phyloP scores from a whole-genome alignment of 2,329 filamentous ascomycete species.

The Beauveria bassiana region DNA sequence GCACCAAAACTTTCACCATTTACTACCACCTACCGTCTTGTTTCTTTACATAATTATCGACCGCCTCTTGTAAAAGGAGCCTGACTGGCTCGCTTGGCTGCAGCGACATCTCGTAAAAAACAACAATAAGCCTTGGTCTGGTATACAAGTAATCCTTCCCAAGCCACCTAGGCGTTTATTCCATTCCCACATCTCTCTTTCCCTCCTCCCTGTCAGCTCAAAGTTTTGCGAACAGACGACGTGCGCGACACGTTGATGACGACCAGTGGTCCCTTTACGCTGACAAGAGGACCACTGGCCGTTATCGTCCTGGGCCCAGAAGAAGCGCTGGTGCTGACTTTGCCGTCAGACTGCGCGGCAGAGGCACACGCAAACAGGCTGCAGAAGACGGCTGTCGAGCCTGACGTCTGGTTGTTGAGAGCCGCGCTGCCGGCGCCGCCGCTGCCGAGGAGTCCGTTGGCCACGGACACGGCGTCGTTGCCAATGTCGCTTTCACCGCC shows the following conservation, averaged over 20 bases:
- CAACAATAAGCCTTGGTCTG: too few relatives aligned
- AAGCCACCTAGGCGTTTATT: too few relatives aligned
- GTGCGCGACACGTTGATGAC: not conserved
- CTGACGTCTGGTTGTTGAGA: not conserved
- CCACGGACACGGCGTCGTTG: conserved; percentile 2
- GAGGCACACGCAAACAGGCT: conserved; percentile 1
- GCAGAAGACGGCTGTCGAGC: not conserved
- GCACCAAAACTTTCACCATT: too few relatives aligned
- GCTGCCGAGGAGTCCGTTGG: conserved; percentile 4
- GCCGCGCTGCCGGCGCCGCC: not conserved
- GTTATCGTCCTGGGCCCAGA: not conserved
- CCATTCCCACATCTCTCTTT: too few relatives aligned
- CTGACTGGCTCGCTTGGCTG: too few relatives aligned
- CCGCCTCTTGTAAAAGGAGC: too few relatives aligned
- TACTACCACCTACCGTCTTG: too few relatives aligned
- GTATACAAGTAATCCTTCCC: too few relatives aligned
- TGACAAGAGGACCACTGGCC: not conserved
- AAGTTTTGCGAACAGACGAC: not conserved
- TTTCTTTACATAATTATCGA: too few relatives aligned
- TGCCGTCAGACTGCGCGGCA: not conserved
- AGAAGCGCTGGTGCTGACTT: conserved; percentile 2
- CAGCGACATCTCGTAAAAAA: too few relatives aligned
- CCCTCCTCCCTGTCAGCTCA: not conserved
- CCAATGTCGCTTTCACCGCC: not conserved
- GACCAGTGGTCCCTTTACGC: not conserved